Evolutionary conservation across 1,139 yeast genomes (phyloP).

Genomic region (Geotrichum bryndzae): DNA sequence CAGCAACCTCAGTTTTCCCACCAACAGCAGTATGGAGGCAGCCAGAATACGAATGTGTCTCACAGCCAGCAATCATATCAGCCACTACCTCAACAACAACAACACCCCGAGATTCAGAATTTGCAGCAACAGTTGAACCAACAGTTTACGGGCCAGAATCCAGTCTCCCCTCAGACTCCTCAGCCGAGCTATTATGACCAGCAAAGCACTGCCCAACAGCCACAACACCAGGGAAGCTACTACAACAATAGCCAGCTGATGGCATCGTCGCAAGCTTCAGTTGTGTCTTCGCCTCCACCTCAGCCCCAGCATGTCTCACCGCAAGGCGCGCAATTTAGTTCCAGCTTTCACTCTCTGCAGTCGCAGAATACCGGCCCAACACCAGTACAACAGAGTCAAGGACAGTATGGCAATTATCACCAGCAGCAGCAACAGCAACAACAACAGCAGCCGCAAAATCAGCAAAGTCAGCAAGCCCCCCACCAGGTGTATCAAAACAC

Average conservation of each 20-base stretch:
- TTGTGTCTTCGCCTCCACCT: no score
- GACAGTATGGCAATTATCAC: no score
- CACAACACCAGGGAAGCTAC: background rate
- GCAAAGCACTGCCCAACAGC: background rate
- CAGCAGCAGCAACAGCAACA: background rate
- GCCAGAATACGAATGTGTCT: no score
- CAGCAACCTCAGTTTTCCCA: background rate
- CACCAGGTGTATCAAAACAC: no score
- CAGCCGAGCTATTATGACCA: no score
- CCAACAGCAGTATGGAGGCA: background rate
- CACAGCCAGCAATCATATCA: background rate
- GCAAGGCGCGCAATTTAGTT: background rate
- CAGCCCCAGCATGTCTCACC: background rate
- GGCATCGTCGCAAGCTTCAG: background rate
- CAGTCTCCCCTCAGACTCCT: no score
- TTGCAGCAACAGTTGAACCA: background rate
- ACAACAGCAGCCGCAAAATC: background rate
- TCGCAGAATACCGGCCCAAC: no score
- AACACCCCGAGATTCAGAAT: background rate
- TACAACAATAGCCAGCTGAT: background rate
- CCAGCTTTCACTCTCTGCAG: no score
- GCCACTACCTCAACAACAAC: background rate
- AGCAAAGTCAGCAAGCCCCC: background rate
- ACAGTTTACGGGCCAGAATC: background rate
- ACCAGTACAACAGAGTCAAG: no score